These are phyloP conservation scores for Cryptococcus sp. DNA, from an alignment of 1,284 basidiomycete genomes.

Conservation along the genomic window DNA sequence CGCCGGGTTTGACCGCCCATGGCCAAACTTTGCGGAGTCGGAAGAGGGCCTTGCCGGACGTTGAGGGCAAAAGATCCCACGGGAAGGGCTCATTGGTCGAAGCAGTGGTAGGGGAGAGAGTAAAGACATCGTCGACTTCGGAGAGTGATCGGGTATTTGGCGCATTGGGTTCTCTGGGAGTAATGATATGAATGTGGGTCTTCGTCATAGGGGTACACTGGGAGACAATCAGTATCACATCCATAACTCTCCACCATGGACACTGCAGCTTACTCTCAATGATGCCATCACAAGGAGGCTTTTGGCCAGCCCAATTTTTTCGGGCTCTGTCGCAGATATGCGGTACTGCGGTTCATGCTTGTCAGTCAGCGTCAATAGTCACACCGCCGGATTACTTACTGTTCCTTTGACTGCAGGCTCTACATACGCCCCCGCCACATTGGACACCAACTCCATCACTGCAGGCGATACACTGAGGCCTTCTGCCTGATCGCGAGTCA, in stretches of 20 bases:
- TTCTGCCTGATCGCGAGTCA: slow-evolving; percentile 4
- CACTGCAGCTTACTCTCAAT: slow-evolving; percentile 9
- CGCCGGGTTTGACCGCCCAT: slow-evolving; percentile 14
- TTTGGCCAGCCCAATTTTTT: slow-evolving; percentile 6
- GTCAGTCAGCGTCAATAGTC: not conserved
- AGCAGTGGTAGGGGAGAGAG: slow-evolving; percentile 15
- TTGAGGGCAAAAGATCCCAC: slow-evolving; percentile 10
- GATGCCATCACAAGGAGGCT: slow-evolving; percentile 8
- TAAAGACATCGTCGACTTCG: slow-evolving; percentile 4
- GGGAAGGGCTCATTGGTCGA: slow-evolving; percentile 14
- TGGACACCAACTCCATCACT: slow-evolving; percentile 15
- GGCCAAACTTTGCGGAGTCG: slow-evolving; percentile 10
- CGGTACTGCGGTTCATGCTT: slow-evolving; percentile 8
- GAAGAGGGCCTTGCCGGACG: slow-evolving; percentile 8
- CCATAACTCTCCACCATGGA: not conserved
- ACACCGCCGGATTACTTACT: not conserved
- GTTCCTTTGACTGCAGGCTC: slow-evolving; percentile 4
- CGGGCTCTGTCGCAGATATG: slow-evolving; percentile 11
- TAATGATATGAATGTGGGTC: not conserved
- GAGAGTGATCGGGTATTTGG: no score
- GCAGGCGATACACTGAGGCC: slow-evolving; percentile 6
- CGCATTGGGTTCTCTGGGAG: slow-evolving; percentile 4
- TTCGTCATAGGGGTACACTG: not conserved
- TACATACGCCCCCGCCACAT: slow-evolving; percentile 18
- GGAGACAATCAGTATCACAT: not conserved